Conservation (phyloP, 139 green algal species). For the Picochlorum sp. region DNA sequence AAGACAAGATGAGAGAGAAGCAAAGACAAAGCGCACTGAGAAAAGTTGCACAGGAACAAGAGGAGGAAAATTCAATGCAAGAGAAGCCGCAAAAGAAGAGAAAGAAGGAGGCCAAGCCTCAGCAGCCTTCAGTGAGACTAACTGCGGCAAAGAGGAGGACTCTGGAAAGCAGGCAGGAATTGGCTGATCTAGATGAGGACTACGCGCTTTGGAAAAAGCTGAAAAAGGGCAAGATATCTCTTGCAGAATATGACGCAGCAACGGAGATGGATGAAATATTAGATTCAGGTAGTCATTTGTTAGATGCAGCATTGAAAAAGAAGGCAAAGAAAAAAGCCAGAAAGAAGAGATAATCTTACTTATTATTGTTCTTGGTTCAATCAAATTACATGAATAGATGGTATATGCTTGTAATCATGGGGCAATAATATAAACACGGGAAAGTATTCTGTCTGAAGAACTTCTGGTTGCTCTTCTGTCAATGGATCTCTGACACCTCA, state of each 20-base stretch:
- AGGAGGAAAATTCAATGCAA: slow-evolving; percentile 6
- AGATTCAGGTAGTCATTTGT: not conserved
- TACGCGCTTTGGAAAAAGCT: slow-evolving; percentile 64
- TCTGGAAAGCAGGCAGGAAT: slow-evolving; percentile 57
- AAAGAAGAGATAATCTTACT: not conserved
- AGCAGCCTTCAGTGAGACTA: slow-evolving; percentile 18
- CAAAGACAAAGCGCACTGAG: slow-evolving; percentile 57
- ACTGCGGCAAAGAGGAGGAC: slow-evolving; percentile 65
- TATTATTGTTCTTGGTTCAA: too few relatives aligned
- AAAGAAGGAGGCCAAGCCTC: slow-evolving; percentile 47
- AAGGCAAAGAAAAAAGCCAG: not conserved
- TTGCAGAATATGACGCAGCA: slow-evolving; percentile 26
- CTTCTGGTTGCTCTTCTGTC: too few relatives aligned
- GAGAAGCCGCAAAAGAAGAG: slow-evolving; percentile 45
- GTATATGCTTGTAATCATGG: too few relatives aligned
- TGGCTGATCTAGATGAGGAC: slow-evolving; percentile 60
- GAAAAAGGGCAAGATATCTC: slow-evolving; percentile 57
- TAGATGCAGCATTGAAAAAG: not conserved
- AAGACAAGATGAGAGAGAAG: slow-evolving; percentile 78
- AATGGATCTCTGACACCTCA: too few relatives aligned
- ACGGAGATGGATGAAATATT: not conserved
- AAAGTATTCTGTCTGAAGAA: too few relatives aligned
- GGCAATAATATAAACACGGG: too few relatives aligned
- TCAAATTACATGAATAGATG: too few relatives aligned
- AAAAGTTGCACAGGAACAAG: slow-evolving; percentile 4